Evolutionary conservation across 148 eudicot genomes (phyloP).

Genomic region (Chenopodium quinoa): DNA sequence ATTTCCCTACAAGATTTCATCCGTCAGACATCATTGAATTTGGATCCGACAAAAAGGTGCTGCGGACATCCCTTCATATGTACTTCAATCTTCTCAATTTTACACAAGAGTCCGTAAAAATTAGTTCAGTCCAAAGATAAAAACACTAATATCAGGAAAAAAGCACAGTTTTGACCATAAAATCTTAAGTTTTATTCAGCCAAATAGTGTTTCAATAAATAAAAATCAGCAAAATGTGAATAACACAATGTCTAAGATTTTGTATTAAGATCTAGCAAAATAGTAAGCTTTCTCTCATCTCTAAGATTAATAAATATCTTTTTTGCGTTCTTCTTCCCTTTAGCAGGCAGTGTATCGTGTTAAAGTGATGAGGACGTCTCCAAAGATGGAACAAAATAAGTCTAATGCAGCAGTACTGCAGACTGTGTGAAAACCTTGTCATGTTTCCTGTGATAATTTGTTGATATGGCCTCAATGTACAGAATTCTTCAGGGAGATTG

Average conservation of each 20-base stretch:
- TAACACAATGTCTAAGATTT: too few relatives aligned
- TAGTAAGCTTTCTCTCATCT: too few relatives aligned
- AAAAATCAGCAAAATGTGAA: not conserved
- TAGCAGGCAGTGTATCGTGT: conserved; percentile 58
- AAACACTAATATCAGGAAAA: too few relatives aligned
- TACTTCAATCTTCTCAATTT: too few relatives aligned
- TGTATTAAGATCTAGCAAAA: too few relatives aligned
- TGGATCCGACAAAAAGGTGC: conserved; percentile 72
- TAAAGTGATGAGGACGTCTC: conserved; percentile 42
- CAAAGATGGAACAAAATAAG: conserved; percentile 26
- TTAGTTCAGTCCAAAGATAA: not conserved
- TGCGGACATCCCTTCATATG: not conserved
- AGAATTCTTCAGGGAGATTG: conserved; percentile 21
- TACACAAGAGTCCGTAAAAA: not conserved
- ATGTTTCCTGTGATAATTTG: not conserved
- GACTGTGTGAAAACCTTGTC: conserved; percentile 25
- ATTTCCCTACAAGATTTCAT: conserved; percentile 69
- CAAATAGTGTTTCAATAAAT: not conserved
- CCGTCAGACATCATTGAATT: conserved; percentile 74
- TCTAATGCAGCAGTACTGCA: conserved; percentile 32
- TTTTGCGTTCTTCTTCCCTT: not conserved
- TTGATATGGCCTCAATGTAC: conserved; percentile 24
- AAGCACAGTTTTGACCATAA: too few relatives aligned
- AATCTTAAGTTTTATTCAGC: not conserved
- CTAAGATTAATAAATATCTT: too few relatives aligned